Evolutionary conservation across 2,329 filamentous ascomycete genomes (phyloP).

Genomic region (Aureobasidium subglaciale): DNA sequence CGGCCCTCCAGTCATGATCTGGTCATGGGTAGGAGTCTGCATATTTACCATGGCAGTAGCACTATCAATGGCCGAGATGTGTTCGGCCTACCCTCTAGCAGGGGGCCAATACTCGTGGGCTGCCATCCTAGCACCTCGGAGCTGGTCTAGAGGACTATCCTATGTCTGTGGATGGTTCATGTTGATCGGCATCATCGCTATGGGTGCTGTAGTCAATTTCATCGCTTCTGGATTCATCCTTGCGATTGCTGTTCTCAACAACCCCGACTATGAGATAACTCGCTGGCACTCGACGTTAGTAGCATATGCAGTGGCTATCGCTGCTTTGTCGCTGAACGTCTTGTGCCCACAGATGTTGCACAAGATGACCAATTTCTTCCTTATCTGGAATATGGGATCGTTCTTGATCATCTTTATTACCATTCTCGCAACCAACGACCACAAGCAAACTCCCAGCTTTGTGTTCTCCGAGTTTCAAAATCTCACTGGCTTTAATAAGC

Average conservation of each 20-base stretch:
- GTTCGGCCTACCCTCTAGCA: slow-evolving; percentile 49
- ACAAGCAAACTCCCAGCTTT: slow-evolving; percentile 48
- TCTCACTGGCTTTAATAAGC: slow-evolving; percentile 44
- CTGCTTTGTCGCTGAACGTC: slow-evolving; percentile 43
- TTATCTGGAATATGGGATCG: slow-evolving; percentile 48
- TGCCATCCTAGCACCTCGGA: slow-evolving; percentile 47
- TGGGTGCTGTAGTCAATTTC: slow-evolving; percentile 50
- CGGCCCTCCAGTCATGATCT: slow-evolving; percentile 54
- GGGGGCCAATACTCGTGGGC: slow-evolving; percentile 55
- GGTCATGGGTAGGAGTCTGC: slow-evolving; percentile 49
- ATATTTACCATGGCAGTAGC: slow-evolving; percentile 46
- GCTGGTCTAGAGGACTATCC: slow-evolving; percentile 30
- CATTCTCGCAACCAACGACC: slow-evolving; percentile 47
- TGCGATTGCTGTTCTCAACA: slow-evolving; percentile 47
- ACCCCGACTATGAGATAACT: slow-evolving; percentile 45
- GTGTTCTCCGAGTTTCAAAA: slow-evolving; percentile 52
- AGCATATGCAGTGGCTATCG: slow-evolving; percentile 41
- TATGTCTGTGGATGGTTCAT: slow-evolving; percentile 37
- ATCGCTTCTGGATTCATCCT: slow-evolving; percentile 51
- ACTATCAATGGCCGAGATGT: slow-evolving; percentile 54
- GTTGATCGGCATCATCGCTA: slow-evolving; percentile 39
- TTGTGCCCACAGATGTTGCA: slow-evolving; percentile 46
- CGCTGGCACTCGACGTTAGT: slow-evolving; percentile 51
- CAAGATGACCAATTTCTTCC: slow-evolving; percentile 41
- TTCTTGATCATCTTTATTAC: slow-evolving; percentile 48